Evolutionary conservation across 106 monocot genomes (phyloP).

Genomic region (Gastrodia elata): DNA sequence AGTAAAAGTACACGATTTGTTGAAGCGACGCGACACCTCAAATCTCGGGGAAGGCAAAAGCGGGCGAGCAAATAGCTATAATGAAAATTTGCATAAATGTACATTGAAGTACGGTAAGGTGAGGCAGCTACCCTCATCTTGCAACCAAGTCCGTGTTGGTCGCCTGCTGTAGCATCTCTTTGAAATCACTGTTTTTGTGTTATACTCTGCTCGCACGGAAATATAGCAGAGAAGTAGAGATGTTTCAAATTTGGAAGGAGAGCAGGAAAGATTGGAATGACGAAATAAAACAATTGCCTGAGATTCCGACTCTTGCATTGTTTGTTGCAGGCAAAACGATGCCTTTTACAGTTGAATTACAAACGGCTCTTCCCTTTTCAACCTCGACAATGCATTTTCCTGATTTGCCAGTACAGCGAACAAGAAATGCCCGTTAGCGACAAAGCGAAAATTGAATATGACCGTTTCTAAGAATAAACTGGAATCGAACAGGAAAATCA

Average conservation of each 20-base stretch:
- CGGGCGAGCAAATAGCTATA: background rate
- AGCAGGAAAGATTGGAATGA: background rate
- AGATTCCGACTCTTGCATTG: conserved; percentile 29
- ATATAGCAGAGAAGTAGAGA: background rate
- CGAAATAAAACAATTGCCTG: conserved; percentile 11
- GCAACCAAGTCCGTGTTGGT: background rate
- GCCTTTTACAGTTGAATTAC: conserved; percentile 17
- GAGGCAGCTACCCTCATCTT: background rate
- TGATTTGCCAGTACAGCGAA: conserved; percentile 1
- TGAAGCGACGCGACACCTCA: background rate
- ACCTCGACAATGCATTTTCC: conserved; percentile 51
- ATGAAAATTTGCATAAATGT: background rate
- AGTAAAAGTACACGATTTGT: background rate
- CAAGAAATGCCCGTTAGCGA: background rate
- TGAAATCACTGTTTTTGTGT: background rate
- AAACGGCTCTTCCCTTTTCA: conserved; percentile 11
- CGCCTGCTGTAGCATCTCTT: background rate
- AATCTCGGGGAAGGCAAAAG: too few species aligned
- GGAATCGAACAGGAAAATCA: background rate
- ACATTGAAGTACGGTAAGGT: background rate
- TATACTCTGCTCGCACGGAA: conserved; percentile 12
- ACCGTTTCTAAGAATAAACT: background rate
- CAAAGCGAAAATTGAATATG: background rate
- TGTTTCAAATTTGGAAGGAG: background rate
- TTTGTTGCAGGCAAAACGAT: conserved; percentile 19